phyloP scores from a whole-genome alignment of 2,329 filamentous ascomycete species.

The Penicillium italicum region DNA sequence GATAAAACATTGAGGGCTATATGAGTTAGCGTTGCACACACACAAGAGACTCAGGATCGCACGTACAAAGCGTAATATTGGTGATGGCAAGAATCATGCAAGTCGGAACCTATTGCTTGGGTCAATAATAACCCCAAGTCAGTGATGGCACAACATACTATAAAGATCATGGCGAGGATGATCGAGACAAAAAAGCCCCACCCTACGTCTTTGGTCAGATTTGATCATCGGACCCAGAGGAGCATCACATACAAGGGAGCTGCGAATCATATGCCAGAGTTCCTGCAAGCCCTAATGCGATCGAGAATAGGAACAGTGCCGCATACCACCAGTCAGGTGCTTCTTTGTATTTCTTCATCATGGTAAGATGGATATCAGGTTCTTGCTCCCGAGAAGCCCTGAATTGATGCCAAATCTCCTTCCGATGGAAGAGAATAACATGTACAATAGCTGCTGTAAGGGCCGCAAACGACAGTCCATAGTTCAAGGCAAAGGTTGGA shows the following conservation, averaged over 20 bases:
- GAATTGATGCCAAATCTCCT: slow-evolving; percentile 33
- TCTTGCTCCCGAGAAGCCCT: slow-evolving; percentile 23
- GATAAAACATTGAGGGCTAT: slow-evolving; percentile 26
- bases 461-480: slow-evolving; percentile 38
- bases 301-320: slow-evolving; percentile 28
- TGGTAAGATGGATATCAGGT: slow-evolving; percentile 60
- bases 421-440: slow-evolving; percentile 32
- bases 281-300: slow-evolving; percentile 33
- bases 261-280: slow-evolving; percentile 21
- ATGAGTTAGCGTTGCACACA: background rate
- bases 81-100: slow-evolving; percentile 24
- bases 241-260: slow-evolving; percentile 16
- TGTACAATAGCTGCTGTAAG: slow-evolving; percentile 34
- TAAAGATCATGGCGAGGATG: slow-evolving; percentile 21
- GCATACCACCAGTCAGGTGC: slow-evolving; percentile 55
- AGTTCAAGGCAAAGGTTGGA: slow-evolving; percentile 35
- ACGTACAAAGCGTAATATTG: slow-evolving; percentile 23
- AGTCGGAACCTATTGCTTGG: slow-evolving; percentile 18
- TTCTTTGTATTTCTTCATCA: slow-evolving; percentile 58
- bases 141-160: slow-evolving; percentile 6
- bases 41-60: fast-evolving
- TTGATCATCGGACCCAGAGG: background rate
- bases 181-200: slow-evolving; percentile 24
- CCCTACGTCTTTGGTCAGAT: slow-evolving; percentile 12
- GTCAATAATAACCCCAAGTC: background rate